These are phyloP conservation scores for Cladophialophora bantiana DNA, from an alignment of 2,329 filamentous ascomycete species.

Conservation along the genomic window DNA sequence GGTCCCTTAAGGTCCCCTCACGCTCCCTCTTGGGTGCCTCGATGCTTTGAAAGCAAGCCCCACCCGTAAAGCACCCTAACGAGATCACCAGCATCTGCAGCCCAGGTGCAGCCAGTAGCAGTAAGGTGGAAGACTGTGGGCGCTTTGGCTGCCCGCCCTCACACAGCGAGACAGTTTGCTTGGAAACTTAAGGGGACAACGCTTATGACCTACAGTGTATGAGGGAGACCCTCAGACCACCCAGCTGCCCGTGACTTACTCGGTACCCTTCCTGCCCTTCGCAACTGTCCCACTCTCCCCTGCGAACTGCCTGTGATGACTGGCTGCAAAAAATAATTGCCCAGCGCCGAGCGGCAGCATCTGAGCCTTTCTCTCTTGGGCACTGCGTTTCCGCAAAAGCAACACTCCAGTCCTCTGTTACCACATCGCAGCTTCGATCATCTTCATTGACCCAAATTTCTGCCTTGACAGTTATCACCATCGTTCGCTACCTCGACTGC, in stretches of 20 bases:
- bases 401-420: conserved; percentile 6
- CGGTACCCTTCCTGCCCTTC: conserved; percentile 3
- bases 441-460: conserved; percentile 10
- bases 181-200: background rate
- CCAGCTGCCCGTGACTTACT: background rate
- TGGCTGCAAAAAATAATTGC: conserved; percentile 20
- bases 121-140: background rate
- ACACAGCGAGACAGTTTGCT: background rate
- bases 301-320: conserved; percentile 10
- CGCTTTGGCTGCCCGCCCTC: conserved; percentile 1
- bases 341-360: background rate
- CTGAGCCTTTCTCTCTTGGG: conserved; percentile 7
- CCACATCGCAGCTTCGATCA: conserved; percentile 10
- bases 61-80: conserved; percentile 5
- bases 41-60: conserved; percentile 8
- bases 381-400: conserved; percentile 15
- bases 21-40: conserved; percentile 3
- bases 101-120: background rate
- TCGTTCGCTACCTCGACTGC: conserved; percentile 7
- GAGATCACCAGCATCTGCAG: conserved; percentile 11
- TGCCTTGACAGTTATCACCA: conserved; percentile 8
- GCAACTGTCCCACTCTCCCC: conserved; percentile 9
- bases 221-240: conserved; percentile 9
- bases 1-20: background rate
- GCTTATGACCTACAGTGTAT: background rate